Evolutionary conservation across 495 filamentous ascomycete genomes (phyloP).

Genomic region (Hypomontagnella submonticulosa): DNA sequence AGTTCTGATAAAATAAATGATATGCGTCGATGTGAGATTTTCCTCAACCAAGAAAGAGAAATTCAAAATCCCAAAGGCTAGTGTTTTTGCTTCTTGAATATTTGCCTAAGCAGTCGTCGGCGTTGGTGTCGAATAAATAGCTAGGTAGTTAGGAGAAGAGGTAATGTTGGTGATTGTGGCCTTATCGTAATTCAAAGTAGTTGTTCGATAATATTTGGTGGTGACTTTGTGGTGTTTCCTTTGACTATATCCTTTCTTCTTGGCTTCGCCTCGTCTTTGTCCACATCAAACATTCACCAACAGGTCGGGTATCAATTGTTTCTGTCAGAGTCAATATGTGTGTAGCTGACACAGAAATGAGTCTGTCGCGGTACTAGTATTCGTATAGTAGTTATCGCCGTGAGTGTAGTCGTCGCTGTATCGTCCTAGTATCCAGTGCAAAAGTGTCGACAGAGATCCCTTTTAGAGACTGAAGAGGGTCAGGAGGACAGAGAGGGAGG

Average conservation of each 20-base stretch:
- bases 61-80: slow-evolving; percentile 28
- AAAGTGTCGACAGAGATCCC: slow-evolving; percentile 22
- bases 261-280: slow-evolving; percentile 36
- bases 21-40: slow-evolving; percentile 47
- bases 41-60: slow-evolving; percentile 34
- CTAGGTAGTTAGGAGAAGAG: slow-evolving; percentile 5
- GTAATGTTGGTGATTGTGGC: slow-evolving; percentile 7
- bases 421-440: slow-evolving; percentile 21
- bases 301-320: slow-evolving; percentile 38
- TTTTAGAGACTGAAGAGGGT: slow-evolving; percentile 7
- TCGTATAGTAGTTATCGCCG: slow-evolving; percentile 22
- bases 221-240: slow-evolving; percentile 15
- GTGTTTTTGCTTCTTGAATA: slow-evolving; percentile 10
- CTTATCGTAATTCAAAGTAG: slow-evolving; percentile 20
- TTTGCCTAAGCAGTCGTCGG: slow-evolving; percentile 10
- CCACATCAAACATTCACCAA: slow-evolving; percentile 24
- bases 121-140: slow-evolving; percentile 26
- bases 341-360: slow-evolving; percentile 20
- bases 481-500: slow-evolving; percentile 40
- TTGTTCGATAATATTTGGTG: slow-evolving; percentile 23
- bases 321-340: slow-evolving; percentile 12
- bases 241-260: slow-evolving; percentile 37
- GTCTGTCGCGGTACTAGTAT: slow-evolving; percentile 7
- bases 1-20: slow-evolving; percentile 34
- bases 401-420: slow-evolving; percentile 27